A percentile compares a stretch with the other conserved stretches of the same genome.
These are phyloP conservation scores for Fraxinus excelsior DNA, from an alignment of 257 asterid genomes.

Conservation along the genomic window DNA sequence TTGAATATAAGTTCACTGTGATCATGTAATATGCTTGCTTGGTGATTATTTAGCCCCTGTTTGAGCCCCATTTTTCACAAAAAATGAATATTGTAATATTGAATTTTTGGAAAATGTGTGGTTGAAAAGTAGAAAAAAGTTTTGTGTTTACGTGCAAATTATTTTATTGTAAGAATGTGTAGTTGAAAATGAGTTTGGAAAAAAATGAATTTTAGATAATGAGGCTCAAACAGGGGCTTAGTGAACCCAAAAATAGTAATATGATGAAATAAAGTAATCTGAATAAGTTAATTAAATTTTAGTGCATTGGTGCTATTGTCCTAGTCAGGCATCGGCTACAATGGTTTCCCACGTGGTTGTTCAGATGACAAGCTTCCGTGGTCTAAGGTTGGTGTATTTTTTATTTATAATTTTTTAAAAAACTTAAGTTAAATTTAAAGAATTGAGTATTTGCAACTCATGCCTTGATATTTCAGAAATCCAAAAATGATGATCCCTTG, in stretches of 20 bases:
- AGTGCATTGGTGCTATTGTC: slow-evolving; percentile 23
- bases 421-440: neutral
- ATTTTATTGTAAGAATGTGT: too few species aligned
- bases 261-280: neutral
- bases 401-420: neutral
- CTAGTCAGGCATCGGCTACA: slow-evolving; percentile 81
- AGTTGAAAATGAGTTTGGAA: too few species aligned
- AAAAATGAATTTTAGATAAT: too few species aligned
- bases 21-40: neutral
- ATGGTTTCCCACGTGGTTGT: slow-evolving; percentile 97
- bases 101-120: too few species aligned
- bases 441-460: slow-evolving; percentile 22
- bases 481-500: slow-evolving; percentile 75
- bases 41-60: slow-evolving; percentile 1
- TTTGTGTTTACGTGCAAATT: too few species aligned
- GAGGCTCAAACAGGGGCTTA: too few species aligned
- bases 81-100: too few species aligned
- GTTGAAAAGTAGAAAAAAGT: too few species aligned
- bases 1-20: neutral
- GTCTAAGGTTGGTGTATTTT: slow-evolving; percentile 67
- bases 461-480: slow-evolving; percentile 61
- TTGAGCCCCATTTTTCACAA: too few species aligned
- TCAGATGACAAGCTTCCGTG: slow-evolving; percentile 93
- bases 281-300: slow-evolving; percentile 18
- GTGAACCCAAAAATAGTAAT: neutral